Evolutionary conservation across 2,329 filamentous ascomycete species (phyloP).

Genomic region (Claviceps citrina): DNA sequence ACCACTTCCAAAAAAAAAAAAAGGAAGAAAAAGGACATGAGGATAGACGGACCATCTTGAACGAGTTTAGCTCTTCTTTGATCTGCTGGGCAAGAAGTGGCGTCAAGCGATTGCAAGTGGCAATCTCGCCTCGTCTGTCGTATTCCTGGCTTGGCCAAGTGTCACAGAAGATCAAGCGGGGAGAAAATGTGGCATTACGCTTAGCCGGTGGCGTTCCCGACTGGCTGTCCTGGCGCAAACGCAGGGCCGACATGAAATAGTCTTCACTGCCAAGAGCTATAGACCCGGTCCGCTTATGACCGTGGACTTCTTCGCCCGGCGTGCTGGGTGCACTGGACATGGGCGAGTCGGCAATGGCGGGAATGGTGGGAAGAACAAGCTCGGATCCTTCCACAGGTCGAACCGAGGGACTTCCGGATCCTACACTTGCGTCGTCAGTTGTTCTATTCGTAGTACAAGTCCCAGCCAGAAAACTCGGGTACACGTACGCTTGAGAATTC

Average conservation of each 20-base stretch:
- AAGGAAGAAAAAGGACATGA: not conserved
- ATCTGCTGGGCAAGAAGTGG: slow-evolving; percentile 97
- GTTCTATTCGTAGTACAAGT: not conserved
- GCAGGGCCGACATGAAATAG: slow-evolving; percentile 70
- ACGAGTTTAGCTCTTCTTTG: slow-evolving; percentile 97
- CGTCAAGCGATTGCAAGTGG: slow-evolving; percentile 93
- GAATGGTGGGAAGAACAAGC: slow-evolving; percentile 45
- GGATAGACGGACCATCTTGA: slow-evolving; percentile 58
- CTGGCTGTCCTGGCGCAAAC: slow-evolving; percentile 60
- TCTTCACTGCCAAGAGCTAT: slow-evolving; percentile 69
- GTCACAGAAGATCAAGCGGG: slow-evolving; percentile 85
- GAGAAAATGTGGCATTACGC: slow-evolving; percentile 64
- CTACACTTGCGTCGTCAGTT: slow-evolving; percentile 18
- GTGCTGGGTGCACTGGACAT: slow-evolving; percentile 78
- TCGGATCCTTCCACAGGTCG: slow-evolving; percentile 41
- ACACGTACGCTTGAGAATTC: slow-evolving; percentile 73
- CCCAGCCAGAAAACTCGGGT: not conserved
- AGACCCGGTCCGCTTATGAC: slow-evolving; percentile 51
- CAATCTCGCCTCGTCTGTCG: slow-evolving; percentile 86
- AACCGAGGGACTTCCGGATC: slow-evolving; percentile 52
- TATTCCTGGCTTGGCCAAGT: slow-evolving; percentile 95
- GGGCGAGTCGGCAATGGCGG: slow-evolving; percentile 58
- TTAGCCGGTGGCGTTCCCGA: slow-evolving; percentile 65
- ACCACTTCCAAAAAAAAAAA: not conserved
- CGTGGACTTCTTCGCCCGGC: slow-evolving; percentile 59